Evolutionary conservation across 768 basidiomycete species (phyloP).

Genomic region (Tricholoma flavovirens): DNA sequence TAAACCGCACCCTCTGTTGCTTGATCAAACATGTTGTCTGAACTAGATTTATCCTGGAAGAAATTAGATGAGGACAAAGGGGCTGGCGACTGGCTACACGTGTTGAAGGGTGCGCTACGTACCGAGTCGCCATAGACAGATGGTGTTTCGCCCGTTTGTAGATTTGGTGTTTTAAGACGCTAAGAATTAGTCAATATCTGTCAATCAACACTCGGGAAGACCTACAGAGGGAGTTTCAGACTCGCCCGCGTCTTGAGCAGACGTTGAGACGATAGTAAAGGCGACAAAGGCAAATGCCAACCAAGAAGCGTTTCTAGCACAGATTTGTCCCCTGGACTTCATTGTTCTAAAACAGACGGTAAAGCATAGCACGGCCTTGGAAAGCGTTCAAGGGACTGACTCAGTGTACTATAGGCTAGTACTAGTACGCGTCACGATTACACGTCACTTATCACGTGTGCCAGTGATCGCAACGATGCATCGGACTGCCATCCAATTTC

Average conservation of each 20-base stretch:
- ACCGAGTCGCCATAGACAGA: background rate
- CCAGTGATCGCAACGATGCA: too few species aligned
- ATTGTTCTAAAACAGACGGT: constrained; percentile 6
- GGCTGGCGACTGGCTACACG: background rate
- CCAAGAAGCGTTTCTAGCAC: constrained; percentile 47
- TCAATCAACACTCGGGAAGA: background rate
- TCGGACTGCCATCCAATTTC: constrained; percentile 3
- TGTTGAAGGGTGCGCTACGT: background rate
- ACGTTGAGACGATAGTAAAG: constrained; percentile 34
- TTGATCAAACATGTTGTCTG: constrained; percentile 35
- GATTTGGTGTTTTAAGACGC: background rate
- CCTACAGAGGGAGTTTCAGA: constrained; percentile 13
- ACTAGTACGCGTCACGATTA: constrained; percentile 5
- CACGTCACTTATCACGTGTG: constrained; percentile 19
- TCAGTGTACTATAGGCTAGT: too few species aligned
- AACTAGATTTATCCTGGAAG: constrained; percentile 5
- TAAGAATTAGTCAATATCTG: background rate
- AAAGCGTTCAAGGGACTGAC: background rate
- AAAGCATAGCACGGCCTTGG: background rate
- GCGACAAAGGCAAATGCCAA: constrained; percentile 56
- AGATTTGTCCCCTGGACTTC: constrained; percentile 25
- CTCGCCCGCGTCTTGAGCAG: constrained; percentile 30
- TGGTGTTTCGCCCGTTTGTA: background rate
- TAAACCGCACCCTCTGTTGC: constrained; percentile 43
- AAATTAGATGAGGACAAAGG: background rate